A percentile compares a stretch with the other conserved stretches of the same genome.
These are phyloP conservation scores for Nitzschia inconspicua DNA, from an alignment of 108 stramenopile species.

Conservation along the genomic window DNA sequence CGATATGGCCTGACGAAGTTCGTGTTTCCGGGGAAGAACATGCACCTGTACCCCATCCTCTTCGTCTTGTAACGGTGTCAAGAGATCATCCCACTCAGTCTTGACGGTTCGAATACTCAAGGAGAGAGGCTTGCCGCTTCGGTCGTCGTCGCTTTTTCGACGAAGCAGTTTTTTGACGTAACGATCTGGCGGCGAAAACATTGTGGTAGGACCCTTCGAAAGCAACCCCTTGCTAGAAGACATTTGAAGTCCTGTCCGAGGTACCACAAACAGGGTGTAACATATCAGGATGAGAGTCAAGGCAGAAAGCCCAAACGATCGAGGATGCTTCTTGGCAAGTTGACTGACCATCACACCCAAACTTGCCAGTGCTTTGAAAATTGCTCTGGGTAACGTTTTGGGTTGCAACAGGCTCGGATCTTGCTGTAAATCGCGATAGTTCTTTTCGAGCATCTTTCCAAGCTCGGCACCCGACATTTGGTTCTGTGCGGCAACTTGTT, in stretches of 20 bases:
- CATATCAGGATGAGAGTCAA: slow-evolving; percentile 19
- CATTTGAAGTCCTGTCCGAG: slow-evolving; percentile 63
- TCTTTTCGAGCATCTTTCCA: slow-evolving; percentile 56
- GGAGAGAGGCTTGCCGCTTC: not conserved
- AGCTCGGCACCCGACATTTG: slow-evolving; percentile 56
- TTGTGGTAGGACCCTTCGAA: slow-evolving; percentile 43
- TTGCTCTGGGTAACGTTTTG: slow-evolving; percentile 26
- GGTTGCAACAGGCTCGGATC: slow-evolving; percentile 25
- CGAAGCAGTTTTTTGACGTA: slow-evolving; percentile 22
- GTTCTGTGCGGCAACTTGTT: slow-evolving; percentile 62
- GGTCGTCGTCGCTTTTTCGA: too few species aligned
- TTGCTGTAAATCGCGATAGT: slow-evolving; percentile 50
- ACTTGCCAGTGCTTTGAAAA: slow-evolving; percentile 35
- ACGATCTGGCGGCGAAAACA: slow-evolving; percentile 14
- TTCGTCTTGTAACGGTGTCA: slow-evolving; percentile 24
- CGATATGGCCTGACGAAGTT: slow-evolving; percentile 31
- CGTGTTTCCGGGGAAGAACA: slow-evolving; percentile 12
- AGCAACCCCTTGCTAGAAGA: slow-evolving; percentile 32
- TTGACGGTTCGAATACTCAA: slow-evolving; percentile 26
- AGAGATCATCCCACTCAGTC: slow-evolving; percentile 51
- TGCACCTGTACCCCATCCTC: slow-evolving; percentile 19
- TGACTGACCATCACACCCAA: slow-evolving; percentile 35
- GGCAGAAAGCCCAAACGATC: slow-evolving; percentile 36
- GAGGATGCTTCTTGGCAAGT: slow-evolving; percentile 44
- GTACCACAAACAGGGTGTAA: slow-evolving; percentile 42